phyloP scores from a whole-genome alignment of 2,329 filamentous ascomycete genomes.

The Botrytis pseudocinerea region DNA sequence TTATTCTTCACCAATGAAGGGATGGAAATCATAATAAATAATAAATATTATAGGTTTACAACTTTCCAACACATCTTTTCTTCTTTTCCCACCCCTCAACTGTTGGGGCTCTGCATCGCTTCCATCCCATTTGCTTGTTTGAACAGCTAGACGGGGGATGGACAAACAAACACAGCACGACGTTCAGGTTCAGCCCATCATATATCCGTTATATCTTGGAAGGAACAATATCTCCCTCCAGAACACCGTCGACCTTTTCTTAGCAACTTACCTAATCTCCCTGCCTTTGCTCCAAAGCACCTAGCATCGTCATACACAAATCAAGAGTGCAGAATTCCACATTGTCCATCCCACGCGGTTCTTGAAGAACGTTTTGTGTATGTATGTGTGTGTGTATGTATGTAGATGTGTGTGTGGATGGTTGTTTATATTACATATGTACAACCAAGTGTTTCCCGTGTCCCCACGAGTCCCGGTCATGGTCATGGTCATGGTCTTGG shows the following conservation, averaged over 20 bases:
- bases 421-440: conserved; percentile 1
- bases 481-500: conserved; percentile 11
- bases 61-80: conserved; percentile 16
- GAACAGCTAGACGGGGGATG: background rate
- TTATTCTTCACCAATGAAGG: conserved; percentile 15
- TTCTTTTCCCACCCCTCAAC: background rate
- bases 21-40: background rate
- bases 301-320: background rate
- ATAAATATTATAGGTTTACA: background rate
- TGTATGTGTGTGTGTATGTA: background rate
- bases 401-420: background rate
- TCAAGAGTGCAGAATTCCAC: background rate
- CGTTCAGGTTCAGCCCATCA: background rate
- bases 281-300: background rate
- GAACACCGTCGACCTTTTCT: background rate
- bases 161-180: background rate
- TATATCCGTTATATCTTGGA: background rate
- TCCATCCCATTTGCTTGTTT: background rate
- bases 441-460: conserved; percentile 16
- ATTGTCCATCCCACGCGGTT: background rate
- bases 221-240: background rate
- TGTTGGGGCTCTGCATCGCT: conserved; percentile 15
- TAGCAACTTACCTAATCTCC: background rate
- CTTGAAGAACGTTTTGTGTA: background rate
- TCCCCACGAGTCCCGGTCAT: conserved; percentile 20